Evolutionary conservation across 768 basidiomycete genomes (phyloP).

Genomic region (Termitomyces heimii): DNA sequence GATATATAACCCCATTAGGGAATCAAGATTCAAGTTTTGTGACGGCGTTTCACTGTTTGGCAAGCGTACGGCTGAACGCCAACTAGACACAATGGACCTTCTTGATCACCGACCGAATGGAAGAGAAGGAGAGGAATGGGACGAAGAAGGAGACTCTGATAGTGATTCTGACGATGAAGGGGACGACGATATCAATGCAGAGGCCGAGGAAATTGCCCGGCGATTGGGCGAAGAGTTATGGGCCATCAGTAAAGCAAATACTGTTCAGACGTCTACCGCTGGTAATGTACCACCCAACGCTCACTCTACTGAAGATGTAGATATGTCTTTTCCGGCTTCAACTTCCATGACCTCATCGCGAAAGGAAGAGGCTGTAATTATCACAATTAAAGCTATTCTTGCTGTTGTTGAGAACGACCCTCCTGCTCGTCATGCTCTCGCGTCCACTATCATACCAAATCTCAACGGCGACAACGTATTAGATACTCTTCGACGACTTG

Average conservation of each 20-base stretch:
- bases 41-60: background rate
- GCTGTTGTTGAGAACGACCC: constrained; percentile 50
- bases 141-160: constrained; percentile 38
- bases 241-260: constrained; percentile 65
- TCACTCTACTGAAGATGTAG: background rate
- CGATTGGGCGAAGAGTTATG: constrained; percentile 71
- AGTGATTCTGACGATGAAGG: constrained; percentile 46
- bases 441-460: constrained; percentile 44
- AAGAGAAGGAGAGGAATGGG: constrained; percentile 29
- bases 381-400: constrained; percentile 61
- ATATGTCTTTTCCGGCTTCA: constrained; percentile 6
- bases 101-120: constrained; percentile 3
- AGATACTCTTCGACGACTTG: constrained; percentile 46
- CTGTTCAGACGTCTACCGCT: constrained; percentile 21
- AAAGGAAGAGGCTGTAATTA: constrained; percentile 54
- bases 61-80: constrained; percentile 3
- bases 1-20: constrained; percentile 16
- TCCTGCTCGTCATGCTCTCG: constrained; percentile 48
- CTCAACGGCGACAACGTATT: constrained; percentile 45
- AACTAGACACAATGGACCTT: constrained; percentile 2
- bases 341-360: constrained; percentile 19
- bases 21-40: background rate
- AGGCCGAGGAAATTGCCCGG: constrained; percentile 70
- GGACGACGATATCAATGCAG: constrained; percentile 58
- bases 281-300: constrained; percentile 3